Conservation (phyloP, 495 filamentous ascomycete genomes). For the Penicillium mononematosum region DNA sequence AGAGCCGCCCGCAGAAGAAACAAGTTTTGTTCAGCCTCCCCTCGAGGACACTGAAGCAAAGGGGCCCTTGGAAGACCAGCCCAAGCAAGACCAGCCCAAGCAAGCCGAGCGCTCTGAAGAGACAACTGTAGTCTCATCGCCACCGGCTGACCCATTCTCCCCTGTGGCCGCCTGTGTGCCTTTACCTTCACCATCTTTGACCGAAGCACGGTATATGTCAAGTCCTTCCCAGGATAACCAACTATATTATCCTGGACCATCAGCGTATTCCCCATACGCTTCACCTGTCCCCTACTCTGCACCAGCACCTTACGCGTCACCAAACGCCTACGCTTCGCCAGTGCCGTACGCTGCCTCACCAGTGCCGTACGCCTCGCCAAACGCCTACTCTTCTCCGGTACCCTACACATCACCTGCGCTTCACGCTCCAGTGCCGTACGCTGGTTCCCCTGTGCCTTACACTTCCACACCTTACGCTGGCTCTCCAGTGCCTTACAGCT, state of each 20-base stretch:
- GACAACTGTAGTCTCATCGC: constrained; percentile 9
- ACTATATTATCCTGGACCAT: constrained; percentile 17
- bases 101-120: constrained; percentile 9
- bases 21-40: not conserved
- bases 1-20: constrained; percentile 4
- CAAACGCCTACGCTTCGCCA: constrained; percentile 17
- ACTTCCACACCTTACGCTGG: constrained; percentile 8
- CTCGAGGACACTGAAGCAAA: constrained; percentile 11
- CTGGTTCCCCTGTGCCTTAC: constrained; percentile 8
- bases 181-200: constrained; percentile 34
- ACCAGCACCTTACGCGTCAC: constrained; percentile 14
- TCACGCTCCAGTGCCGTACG: constrained; percentile 10
- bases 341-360: constrained; percentile 16
- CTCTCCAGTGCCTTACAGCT: constrained; percentile 7
- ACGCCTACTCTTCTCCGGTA: constrained; percentile 16
- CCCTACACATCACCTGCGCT: constrained; percentile 16
- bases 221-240: constrained; percentile 26
- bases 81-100: constrained; percentile 9
- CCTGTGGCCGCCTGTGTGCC: constrained; percentile 29
- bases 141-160: constrained; percentile 26
- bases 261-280: constrained; percentile 13
- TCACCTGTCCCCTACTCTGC: constrained; percentile 21
- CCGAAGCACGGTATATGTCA: constrained; percentile 30
- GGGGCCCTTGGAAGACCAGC: constrained; percentile 15
- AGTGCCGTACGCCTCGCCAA: constrained; percentile 5